Conservation (phyloP, 192 early-diverging fungal genomes). For the Gonapodya prolifera region DNA sequence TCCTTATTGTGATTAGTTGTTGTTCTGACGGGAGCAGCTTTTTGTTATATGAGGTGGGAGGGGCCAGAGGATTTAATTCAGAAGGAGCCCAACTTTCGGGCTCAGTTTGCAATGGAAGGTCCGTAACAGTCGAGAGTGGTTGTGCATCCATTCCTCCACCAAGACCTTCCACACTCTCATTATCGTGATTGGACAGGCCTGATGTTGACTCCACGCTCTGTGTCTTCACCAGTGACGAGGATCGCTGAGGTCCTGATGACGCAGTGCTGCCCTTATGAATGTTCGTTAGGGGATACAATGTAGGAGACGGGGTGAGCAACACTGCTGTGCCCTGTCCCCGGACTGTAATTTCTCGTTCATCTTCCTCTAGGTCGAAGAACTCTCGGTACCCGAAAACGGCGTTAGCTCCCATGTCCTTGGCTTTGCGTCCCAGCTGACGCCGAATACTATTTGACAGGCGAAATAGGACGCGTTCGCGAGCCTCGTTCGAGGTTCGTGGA, state of each 20-base stretch:
- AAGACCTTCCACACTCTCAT: too few relatives aligned
- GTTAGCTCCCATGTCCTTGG: slow-evolving; percentile 58
- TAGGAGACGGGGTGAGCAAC: slow-evolving; percentile 20
- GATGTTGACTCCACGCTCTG: slow-evolving; percentile 15
- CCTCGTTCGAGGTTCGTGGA: slow-evolving; percentile 64
- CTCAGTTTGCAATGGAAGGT: not conserved
- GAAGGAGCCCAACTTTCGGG: not conserved
- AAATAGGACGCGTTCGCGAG: slow-evolving; percentile 54
- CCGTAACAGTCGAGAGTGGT: not conserved
- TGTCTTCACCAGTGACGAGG: slow-evolving; percentile 8
- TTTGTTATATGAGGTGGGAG: not conserved
- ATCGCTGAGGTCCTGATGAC: slow-evolving; percentile 11
- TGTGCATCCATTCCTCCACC: not conserved
- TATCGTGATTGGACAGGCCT: slow-evolving; percentile 25
- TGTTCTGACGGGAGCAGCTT: not conserved
- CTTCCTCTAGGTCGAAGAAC: slow-evolving; percentile 62
- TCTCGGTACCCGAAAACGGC: slow-evolving; percentile 62
- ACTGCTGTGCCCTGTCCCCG: slow-evolving; percentile 67
- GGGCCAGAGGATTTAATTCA: too few relatives aligned
- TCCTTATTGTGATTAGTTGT: not conserved
- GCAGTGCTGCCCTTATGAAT: slow-evolving; percentile 13
- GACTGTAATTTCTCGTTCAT: slow-evolving; percentile 57
- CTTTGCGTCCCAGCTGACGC: slow-evolving; percentile 62
- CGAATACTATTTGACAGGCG: slow-evolving; percentile 51
- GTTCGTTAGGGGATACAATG: slow-evolving; percentile 15